phyloP scores from a whole-genome alignment of 306 rosid genomes.

The Malus orientalis region DNA sequence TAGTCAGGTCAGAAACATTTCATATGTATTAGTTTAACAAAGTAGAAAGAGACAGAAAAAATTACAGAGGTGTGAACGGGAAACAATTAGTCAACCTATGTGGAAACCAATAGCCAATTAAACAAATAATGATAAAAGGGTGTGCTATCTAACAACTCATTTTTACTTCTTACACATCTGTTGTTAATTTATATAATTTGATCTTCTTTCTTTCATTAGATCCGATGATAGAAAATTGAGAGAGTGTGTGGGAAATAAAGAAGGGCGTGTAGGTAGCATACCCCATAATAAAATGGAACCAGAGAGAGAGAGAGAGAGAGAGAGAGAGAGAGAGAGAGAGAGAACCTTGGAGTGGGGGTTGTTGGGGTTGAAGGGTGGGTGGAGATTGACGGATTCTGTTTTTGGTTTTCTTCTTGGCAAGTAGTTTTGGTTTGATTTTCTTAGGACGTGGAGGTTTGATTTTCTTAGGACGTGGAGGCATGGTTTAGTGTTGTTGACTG shows the following conservation, averaged over 20 bases:
- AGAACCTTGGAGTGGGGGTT: background rate
- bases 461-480: constrained; percentile 32
- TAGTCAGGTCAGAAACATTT: background rate
- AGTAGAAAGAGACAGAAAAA: background rate
- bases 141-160: fast-evolving
- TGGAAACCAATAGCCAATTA: background rate
- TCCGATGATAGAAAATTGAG: fast-evolving
- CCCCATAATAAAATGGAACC: no score
- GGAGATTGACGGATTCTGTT: constrained; percentile 32
- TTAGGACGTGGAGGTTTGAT: constrained; percentile 23
- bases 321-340: background rate
- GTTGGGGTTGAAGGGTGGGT: constrained; percentile 23
- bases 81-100: background rate
- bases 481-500: constrained; percentile 21
- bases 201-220: no score
- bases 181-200: no score
- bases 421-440: constrained; percentile 16
- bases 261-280: fast-evolving
- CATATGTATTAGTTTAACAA: background rate
- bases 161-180: fast-evolving
- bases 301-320: background rate
- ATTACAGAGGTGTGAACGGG: constrained; percentile 3
- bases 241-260: no score
- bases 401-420: constrained; percentile 16
- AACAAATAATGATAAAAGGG: background rate